Percentiles rank a stretch among this genome's conserved stretches.
Conservation (phyloP, 2,329 filamentous ascomycete species). For the Coleophoma eucalyptorum region DNA sequence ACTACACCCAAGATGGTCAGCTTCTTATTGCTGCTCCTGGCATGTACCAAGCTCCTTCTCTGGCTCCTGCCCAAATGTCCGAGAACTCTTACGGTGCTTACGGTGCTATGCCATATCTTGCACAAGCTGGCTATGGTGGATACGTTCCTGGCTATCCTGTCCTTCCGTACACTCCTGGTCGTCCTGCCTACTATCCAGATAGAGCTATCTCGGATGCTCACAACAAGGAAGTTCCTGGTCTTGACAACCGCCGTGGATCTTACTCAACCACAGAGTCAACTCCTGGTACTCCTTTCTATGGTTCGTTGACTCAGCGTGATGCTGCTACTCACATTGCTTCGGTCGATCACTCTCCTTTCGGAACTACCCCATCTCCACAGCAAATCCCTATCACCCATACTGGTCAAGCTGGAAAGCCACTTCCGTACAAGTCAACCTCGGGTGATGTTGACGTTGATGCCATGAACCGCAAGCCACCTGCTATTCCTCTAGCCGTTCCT, state of each 20-base stretch:
- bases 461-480: conserved; percentile 70
- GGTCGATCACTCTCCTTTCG: conserved; percentile 57
- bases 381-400: conserved; percentile 44
- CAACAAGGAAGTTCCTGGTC: conserved; percentile 48
- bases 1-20: conserved; percentile 29
- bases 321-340: conserved; percentile 54
- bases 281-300: conserved; percentile 63
- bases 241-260: conserved; percentile 64
- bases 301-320: conserved; percentile 53
- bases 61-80: conserved; percentile 19
- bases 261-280: conserved; percentile 67
- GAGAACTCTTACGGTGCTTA: conserved; percentile 26
- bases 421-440: conserved; percentile 26
- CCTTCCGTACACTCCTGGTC: conserved; percentile 25
- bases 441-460: conserved; percentile 48
- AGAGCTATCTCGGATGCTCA: conserved; percentile 14
- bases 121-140: conserved; percentile 26
- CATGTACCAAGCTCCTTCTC: conserved; percentile 25
- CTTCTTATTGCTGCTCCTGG: conserved; percentile 22
- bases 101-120: conserved; percentile 23
- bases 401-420: conserved; percentile 23
- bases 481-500: conserved; percentile 83
- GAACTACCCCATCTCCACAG: conserved; percentile 64
- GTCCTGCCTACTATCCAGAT: conserved; percentile 24
- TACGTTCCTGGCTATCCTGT: conserved; percentile 25